Conservation (phyloP, 306 rosid species). For the Cicer chorassanicum region DNA sequence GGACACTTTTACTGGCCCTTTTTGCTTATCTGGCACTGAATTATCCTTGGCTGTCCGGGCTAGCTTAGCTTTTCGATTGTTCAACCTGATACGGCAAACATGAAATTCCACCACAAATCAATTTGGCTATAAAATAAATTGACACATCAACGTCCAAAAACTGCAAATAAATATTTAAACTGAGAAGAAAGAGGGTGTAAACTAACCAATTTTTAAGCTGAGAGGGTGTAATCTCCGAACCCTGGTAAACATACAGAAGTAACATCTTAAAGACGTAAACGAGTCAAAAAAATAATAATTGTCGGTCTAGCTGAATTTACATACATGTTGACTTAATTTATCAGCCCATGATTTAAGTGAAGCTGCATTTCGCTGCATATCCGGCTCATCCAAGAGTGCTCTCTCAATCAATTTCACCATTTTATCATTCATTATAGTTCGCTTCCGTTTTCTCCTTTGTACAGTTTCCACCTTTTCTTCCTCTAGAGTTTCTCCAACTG, state of each 20-base stretch:
- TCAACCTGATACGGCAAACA: slow-evolving; percentile 49
- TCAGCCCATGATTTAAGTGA: slow-evolving; percentile 76
- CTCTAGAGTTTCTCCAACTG: slow-evolving; percentile 57
- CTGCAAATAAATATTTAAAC: slow-evolving; percentile 18
- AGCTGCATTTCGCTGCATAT: slow-evolving; percentile 83
- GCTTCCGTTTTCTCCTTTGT: slow-evolving; percentile 79
- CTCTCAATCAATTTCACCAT: slow-evolving; percentile 70
- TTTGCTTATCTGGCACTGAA: slow-evolving; percentile 62
- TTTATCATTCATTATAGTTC: slow-evolving; percentile 83
- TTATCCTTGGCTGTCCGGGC: slow-evolving; percentile 70
- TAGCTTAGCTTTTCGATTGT: slow-evolving; percentile 87
- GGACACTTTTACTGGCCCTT: slow-evolving; percentile 55
- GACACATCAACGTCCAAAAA: slow-evolving; percentile 1
- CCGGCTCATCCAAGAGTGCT: slow-evolving; percentile 81
- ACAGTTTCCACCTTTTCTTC: slow-evolving; percentile 65
- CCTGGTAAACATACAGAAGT: slow-evolving; percentile 58
- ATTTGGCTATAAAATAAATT: slow-evolving; percentile 6
- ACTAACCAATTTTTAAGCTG: slow-evolving; percentile 69
- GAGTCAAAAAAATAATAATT: slow-evolving; percentile 18
- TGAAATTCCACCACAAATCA: slow-evolving; percentile 28
- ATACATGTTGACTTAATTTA: slow-evolving; percentile 69
- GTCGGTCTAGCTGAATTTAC: slow-evolving; percentile 44
- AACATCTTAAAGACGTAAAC: slow-evolving; percentile 46
- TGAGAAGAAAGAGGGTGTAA: background rate
- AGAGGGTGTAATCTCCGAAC: slow-evolving; percentile 74